Percentiles rank a stretch among this genome's conserved stretches.
These are phyloP conservation scores for Aspergillus affinis DNA, from an alignment of 495 filamentous ascomycete species.

Conservation along the genomic window DNA sequence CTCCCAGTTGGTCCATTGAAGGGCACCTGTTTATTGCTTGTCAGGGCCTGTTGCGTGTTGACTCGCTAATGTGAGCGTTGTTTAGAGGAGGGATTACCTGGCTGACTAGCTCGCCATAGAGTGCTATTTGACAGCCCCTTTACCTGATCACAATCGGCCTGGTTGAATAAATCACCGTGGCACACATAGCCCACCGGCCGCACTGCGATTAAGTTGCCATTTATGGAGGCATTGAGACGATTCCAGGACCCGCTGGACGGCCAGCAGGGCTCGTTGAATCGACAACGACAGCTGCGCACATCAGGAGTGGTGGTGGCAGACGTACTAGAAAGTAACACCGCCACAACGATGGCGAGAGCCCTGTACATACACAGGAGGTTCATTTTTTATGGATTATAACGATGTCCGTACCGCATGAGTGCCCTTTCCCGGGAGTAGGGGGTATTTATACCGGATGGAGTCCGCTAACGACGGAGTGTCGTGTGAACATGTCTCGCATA, in stretches of 20 bases:
- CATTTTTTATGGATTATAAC: background rate
- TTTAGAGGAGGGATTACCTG: constrained; percentile 20
- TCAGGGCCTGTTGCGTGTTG: background rate
- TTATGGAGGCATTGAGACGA: constrained; percentile 35
- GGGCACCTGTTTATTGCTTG: constrained; percentile 23
- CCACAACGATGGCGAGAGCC: background rate
- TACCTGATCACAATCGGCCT: constrained; percentile 26
- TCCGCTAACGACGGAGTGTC: background rate
- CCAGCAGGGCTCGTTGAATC: constrained; percentile 35
- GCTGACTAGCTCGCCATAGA: constrained; percentile 27
- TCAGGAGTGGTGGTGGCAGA: background rate
- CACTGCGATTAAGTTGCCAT: constrained; percentile 39
- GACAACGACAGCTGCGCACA: constrained; percentile 22
- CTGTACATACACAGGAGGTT: background rate
- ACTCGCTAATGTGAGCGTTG: too few species aligned
- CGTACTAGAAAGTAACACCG: background rate
- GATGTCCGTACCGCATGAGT: background rate
- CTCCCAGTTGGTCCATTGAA: constrained; percentile 46
- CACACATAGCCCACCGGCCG: constrained; percentile 41
- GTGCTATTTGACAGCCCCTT: constrained; percentile 25
- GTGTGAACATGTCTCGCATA: background rate
- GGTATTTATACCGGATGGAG: background rate
- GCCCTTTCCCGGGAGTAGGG: background rate
- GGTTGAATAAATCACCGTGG: constrained; percentile 33
- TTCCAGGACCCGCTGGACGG: constrained; percentile 39